Evolutionary conservation across 2,329 filamentous ascomycete species (phyloP).

Genomic region (Hypoxylon sp.): DNA sequence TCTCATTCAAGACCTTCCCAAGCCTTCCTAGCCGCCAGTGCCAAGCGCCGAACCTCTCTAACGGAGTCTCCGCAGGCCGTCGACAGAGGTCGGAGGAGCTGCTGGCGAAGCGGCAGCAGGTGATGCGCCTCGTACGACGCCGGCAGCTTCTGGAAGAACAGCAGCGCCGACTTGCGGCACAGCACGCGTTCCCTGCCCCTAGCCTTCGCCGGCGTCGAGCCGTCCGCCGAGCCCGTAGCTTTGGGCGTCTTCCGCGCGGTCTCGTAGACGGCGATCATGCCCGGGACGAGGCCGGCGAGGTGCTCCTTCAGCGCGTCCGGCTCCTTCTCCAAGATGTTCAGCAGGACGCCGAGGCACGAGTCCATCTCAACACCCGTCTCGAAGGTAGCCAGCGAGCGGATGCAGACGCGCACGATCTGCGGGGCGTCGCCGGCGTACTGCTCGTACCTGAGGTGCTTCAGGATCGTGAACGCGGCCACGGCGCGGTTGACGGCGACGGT

Average conservation of each 20-base stretch:
- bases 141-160: slow-evolving; percentile 58
- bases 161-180: slow-evolving; percentile 57
- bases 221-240: slow-evolving; percentile 11
- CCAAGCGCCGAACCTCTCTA: slow-evolving; percentile 59
- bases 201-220: slow-evolving; percentile 12
- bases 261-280: slow-evolving; percentile 50
- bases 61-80: slow-evolving; percentile 62
- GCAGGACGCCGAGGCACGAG: slow-evolving; percentile 58
- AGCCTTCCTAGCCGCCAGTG: slow-evolving; percentile 56
- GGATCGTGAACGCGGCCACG: slow-evolving; percentile 57
- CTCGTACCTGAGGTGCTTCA: slow-evolving; percentile 58
- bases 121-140: slow-evolving; percentile 56
- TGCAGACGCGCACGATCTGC: slow-evolving; percentile 57
- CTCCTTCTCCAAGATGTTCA: slow-evolving; percentile 56
- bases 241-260: slow-evolving; percentile 39
- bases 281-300: slow-evolving; percentile 57
- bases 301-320: slow-evolving; percentile 57
- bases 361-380: slow-evolving; percentile 54
- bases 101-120: slow-evolving; percentile 54
- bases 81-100: slow-evolving; percentile 57
- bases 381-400: slow-evolving; percentile 55
- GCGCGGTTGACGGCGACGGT: slow-evolving; percentile 52
- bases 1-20: slow-evolving; percentile 54
- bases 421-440: slow-evolving; percentile 62
- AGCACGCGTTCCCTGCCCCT: slow-evolving; percentile 31